Evolutionary conservation across 768 basidiomycete genomes (phyloP).

Genomic region (Amanita phalloides): DNA sequence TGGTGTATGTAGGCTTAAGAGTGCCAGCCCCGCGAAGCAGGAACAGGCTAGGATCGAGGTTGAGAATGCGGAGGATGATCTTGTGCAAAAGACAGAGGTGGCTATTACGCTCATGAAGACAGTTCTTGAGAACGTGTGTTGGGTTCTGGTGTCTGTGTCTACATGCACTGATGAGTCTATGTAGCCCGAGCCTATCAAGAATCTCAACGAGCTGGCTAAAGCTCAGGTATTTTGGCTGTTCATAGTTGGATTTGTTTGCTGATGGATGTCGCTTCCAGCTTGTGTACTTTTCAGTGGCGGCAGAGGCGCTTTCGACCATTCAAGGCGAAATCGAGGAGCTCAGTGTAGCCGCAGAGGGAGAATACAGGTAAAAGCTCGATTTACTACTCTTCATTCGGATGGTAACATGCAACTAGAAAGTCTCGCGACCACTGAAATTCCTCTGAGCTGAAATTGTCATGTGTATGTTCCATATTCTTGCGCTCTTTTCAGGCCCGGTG

Average conservation of each 20-base stretch:
- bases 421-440: conserved; percentile 78
- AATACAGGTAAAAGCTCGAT: conserved; percentile 58
- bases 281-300: conserved; percentile 61
- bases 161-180: not conserved
- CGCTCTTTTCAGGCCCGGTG: not conserved
- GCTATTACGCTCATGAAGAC: conserved; percentile 96
- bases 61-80: conserved; percentile 90
- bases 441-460: conserved; percentile 16
- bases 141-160: not conserved
- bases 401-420: conserved; percentile 42
- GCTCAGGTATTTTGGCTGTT: conserved; percentile 46
- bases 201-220: conserved; percentile 85
- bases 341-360: conserved; percentile 86
- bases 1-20: conserved; percentile 54
- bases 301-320: conserved; percentile 69
- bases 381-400: not conserved
- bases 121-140: conserved; percentile 90
- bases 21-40: conserved; percentile 60
- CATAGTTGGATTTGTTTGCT: not conserved
- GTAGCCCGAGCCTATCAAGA: conserved; percentile 93
- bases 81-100: conserved; percentile 96
- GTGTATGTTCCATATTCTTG: not conserved
- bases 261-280: conserved; percentile 30
- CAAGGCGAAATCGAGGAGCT: conserved; percentile 93
- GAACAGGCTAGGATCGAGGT: conserved; percentile 90